These are phyloP conservation scores for Schizopora paradoxa DNA, from an alignment of 1,284 basidiomycete species.

Conservation along the genomic window DNA sequence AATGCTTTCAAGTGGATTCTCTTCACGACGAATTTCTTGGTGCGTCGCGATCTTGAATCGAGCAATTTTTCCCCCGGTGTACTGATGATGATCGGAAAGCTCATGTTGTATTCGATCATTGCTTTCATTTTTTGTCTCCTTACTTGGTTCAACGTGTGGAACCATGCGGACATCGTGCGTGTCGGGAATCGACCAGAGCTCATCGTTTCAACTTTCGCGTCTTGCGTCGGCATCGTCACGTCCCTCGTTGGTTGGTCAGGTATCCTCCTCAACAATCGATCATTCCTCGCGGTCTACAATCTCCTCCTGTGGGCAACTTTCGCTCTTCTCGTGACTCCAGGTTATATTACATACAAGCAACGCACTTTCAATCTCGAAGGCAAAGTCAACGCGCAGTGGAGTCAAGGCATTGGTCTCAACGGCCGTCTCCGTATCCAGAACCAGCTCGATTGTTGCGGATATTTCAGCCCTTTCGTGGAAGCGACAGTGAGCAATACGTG, in stretches of 20 bases:
- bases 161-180: conserved; percentile 38
- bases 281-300: conserved; percentile 43
- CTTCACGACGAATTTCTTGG: conserved; percentile 36
- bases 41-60: conserved; percentile 24
- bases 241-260: conserved; percentile 42
- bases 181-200: conserved; percentile 39
- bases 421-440: conserved; percentile 61
- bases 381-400: conserved; percentile 69
- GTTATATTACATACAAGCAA: conserved; percentile 65
- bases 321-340: conserved; percentile 56
- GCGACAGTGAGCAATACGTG: conserved; percentile 60
- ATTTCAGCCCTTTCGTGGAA: conserved; percentile 64
- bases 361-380: conserved; percentile 67
- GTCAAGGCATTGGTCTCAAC: conserved; percentile 42
- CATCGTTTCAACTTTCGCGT: conserved; percentile 40
- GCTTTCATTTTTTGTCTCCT: conserved; percentile 38
- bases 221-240: conserved; percentile 34
- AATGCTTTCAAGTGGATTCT: conserved; percentile 44
- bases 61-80: not conserved
- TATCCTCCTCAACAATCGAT: conserved; percentile 44
- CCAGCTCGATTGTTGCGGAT: conserved; percentile 63
- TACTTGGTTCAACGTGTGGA: conserved; percentile 45
- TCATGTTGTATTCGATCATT: conserved; percentile 35
- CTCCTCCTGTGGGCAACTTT: conserved; percentile 48
- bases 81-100: conserved; percentile 24